Evolutionary conservation across 148 eudicot species (phyloP).

Genomic region (Talinum fruticosum): DNA sequence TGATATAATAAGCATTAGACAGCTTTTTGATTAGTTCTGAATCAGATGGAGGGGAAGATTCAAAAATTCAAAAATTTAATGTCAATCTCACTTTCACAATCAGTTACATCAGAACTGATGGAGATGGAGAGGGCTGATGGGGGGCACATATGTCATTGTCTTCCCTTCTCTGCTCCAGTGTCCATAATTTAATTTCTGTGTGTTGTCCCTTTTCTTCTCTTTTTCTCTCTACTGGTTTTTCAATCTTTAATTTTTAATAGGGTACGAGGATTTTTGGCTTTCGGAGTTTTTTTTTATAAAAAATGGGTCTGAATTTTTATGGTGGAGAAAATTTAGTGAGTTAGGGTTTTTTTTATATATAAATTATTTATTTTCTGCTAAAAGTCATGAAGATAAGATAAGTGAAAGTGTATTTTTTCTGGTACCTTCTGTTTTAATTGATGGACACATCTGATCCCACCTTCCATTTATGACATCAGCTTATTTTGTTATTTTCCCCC

Average conservation of each 20-base stretch:
- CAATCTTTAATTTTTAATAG: not conserved
- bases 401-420: not conserved
- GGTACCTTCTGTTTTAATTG: not conserved
- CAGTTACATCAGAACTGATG: not conserved
- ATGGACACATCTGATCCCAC: not conserved
- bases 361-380: too few relatives aligned
- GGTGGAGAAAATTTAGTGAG: slow-evolving; percentile 9
- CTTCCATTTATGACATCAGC: not conserved
- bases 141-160: not conserved
- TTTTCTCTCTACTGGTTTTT: not conserved
- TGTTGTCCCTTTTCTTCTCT: not conserved
- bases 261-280: not conserved
- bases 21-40: not conserved
- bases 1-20: not conserved
- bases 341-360: not conserved
- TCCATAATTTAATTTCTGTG: not conserved
- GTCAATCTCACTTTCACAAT: slow-evolving; percentile 12
- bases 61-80: slow-evolving; percentile 5
- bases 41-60: not conserved
- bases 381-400: slow-evolving; percentile 1
- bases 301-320: not conserved
- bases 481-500: not conserved
- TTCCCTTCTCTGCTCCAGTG: not conserved
- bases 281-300: too few relatives aligned
- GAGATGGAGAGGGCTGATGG: not conserved